Base-by-base conservation (phyloP, 1,284 basidiomycete genomes). In the Thelephora terrestris region DNA sequence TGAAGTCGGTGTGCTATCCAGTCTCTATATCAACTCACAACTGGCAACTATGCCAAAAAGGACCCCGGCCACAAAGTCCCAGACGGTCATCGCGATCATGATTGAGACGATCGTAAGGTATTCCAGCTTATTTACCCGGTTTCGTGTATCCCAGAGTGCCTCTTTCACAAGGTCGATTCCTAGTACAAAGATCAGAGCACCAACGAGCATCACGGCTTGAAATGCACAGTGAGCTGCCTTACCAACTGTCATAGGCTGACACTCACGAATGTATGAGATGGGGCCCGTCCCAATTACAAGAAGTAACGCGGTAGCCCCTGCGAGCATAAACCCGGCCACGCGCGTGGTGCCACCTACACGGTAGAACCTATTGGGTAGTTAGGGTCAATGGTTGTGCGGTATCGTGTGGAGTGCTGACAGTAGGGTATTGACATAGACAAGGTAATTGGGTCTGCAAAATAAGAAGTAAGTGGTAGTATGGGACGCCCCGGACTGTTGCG, bases 161-260 rank as follows among this genome's bases (percentile, higher is more conserved):
- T 96, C 95, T 60, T 95, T 95, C 27, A 91, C 81, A 25, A 99
- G 78, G 57, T 99, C 95, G 52, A 98, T 80, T 0, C 95, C 95
- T 21, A 99, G 77, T 9, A 97, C 91, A 57, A 93, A 95, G 59
- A 99, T 98, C 50, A 99, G 74, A 2, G 94, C 86, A 1, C 87
- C 87, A 16, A 94, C 91, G 4, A 93, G 82, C 77, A 90, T 84
- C 37, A 94, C 81, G 50, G 91, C 89, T 91, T 54, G 5, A 46
- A 32, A 6, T 6, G 14, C 29, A 32, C 3, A 12, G 29, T 32
- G 29, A 32, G 12, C 14, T 37, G 2, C 23, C 12, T 18, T 27
- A 42, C 12, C 45, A 10, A 35, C 36, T 5, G 51, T 25, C 4
- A n/a, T 37, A 27, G n/a, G n/a, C n/a, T 49, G n/a, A 14, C n/a